Base-by-base conservation (phyloP, 139 green algal species). In the Bryopsis sp. region DNA sequence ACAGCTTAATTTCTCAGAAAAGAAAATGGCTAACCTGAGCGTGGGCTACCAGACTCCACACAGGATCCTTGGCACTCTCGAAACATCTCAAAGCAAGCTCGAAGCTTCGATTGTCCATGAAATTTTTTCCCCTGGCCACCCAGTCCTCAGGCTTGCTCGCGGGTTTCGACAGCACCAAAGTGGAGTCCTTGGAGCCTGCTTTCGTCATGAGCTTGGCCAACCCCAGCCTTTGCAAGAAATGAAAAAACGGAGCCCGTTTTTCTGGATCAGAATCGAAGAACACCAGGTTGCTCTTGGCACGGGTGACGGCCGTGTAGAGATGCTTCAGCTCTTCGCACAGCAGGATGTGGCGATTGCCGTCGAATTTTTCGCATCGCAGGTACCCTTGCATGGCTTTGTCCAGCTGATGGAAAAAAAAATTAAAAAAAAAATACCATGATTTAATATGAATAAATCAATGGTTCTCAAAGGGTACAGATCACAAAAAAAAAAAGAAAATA, bases 301-400 rank as follows among this genome's bases (percentile, higher is more conserved):
- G 74, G 0, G 86, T 93, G 31, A 93, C 48, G 5, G 86, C 86
- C 1, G 88, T 90, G 77, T 93, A 93, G 36, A 92, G 79, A 60
- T 88, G 78, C 72, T 92, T 92, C 38, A 92, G 76, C 77, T 92
- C 86, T 63, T 87, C 79, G 37, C 69, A 82, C 58, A 92, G 85
- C 67, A 87, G 64, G 57, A 83, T 74, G 58, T 86, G 80, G 39
- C 47, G 29, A 5, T 24, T 3, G 1, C 54, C 29, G 28, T 81
- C 72, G 58, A 76, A 77, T 22, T 60, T 39, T 60, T 79, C 46
- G 1, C 39, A 11, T 26, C 43, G 59, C 3, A 67, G 22, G 32
- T 67, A 29, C 24, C 15, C 6, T 38, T 24, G 22, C 8, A 6
- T 35, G 11, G 11, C 59, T 22, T 67, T 35, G 7, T 50, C 59